Base-by-base conservation (phyloP, 2,329 filamentous ascomycete genomes). In the Monosporascus cannonballus region DNA sequence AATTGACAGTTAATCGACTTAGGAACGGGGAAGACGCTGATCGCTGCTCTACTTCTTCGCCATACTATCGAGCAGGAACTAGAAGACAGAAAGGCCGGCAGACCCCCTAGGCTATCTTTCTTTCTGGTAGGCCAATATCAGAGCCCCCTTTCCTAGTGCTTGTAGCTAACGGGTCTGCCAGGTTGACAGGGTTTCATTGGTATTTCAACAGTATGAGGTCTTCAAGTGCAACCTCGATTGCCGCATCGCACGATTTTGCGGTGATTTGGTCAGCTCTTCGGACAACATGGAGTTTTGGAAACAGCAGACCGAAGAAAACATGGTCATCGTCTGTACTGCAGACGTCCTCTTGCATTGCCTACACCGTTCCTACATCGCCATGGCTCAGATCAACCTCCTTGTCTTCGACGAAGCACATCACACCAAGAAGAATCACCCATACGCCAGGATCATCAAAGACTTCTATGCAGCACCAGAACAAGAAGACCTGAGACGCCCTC, bases 401-500 rank as follows among this genome's bases (percentile, higher is more conserved):
- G 85, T 97, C 54, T 96, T 99, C 59, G 94, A 99, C 63, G 94
- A 99, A 70, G 94, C 92, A 6, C 94, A 99, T 63, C 94, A 97
- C 64, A 85, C 93, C 0, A 99, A 99, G 71, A 95, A 93, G 67
- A 88, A 91, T 49, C 94, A 99, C 63, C 80, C 90, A 0, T 99
- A 96, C 65, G 90, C 93, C 20, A 80, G 83, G 27, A 94, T 99
- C 54, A 89, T 99, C 71, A 91, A 89, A 61, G 87, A 96, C 54
- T 91, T 89, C 60, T 97, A 96, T 64, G 62, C 56, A 30, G 58
- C 83, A 1, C 70, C 77, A 2, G 73, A 77, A 30, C 60, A 67
- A 1, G 71, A 76, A 1, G 57, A 67, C 0, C 61, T 65, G 0
- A 72, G 71, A 47, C 78, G 84, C 4, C 94, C 94, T 4, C 86